Base-by-base conservation (phyloP, 169 alveolate species). In the Plasmodium knowlesi region DNA sequence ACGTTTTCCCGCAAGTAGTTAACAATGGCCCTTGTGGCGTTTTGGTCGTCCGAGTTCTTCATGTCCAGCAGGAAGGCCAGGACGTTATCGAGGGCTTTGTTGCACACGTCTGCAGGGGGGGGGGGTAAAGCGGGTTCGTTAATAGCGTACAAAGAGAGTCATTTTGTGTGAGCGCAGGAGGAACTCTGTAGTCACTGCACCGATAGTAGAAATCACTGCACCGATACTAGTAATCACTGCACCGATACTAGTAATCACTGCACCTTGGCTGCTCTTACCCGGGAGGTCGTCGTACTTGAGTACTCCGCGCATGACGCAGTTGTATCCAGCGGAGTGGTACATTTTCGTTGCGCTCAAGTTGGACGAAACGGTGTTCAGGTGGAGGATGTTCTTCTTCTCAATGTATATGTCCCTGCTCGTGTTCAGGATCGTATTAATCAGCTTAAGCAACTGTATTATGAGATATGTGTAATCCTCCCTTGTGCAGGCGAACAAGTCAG, bases 391-490 rank as follows among this genome's bases (percentile, higher is more conserved):
- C 72, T 89, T 89, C 82, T 79, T 89, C 41, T 89, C 89, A 41
- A 89, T 89, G 32, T 89, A 89, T 10, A 89, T 79, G 50, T 89
- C 94, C 34, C 72, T 89, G 50, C 82, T 79, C 82, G 94, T 89
- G 73, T 89, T 89, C 73, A 89, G 50, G 2, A 89, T 78, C 25
- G 82, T 89, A 67, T 89, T 89, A 41, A 89, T 89, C 12, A 89
- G 41, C 71, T 89, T 89, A 37, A 80, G 50, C 16, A 89, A 34
- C 67, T 89, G 84, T 22, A 89, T 89, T n/a, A 89, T 79, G 54
- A 79, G 19, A 4, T 32, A 39, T 6, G 37, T 79, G 6, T 67
- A 9, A 16, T 78, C 94, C 53, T 89, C 89, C 37, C 72, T 61
- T n/a, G 43, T 67, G 19, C 90, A 89, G 10, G 53, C 19, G 72